Evolutionary conservation across 306 rosid genomes (phyloP), one percentile per base, ranked within the genome.

Genomic region (Dicorynia guianensis): DNA sequence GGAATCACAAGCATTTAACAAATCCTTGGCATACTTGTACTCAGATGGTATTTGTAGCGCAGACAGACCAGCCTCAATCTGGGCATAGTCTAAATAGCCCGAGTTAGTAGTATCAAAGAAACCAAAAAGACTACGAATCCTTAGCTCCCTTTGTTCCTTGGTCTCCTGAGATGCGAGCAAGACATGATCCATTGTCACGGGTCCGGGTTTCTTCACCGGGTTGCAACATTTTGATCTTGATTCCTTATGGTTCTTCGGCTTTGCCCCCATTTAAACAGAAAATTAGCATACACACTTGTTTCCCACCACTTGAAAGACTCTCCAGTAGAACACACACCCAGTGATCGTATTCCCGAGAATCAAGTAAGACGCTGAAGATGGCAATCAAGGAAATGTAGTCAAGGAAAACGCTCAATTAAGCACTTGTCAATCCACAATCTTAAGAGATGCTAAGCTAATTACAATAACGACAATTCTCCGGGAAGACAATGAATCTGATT

Each of bases 141-240:
- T 78, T 8, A 65, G 46, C 36, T 93, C 98, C 72, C 98, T 85
- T 52, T 80, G 88, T 63, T 94, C 98, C 84, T 87, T 88, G 38
- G 97, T 88, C 80, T 94, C 98, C 57, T 89, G 87, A 38, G 93
- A 82, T 12, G 97, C 98, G 7, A 91, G 61, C 34, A 91, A 78
- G 52, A 94, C 98, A 74, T 94, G 98, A 76, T 94, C 98, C 92
- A 91, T 85, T 18, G 96, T 87, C 69, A 87, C 88, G 4, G 97
- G 89, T 18, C 90, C 87, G 36, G 87, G 20, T 46, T 92, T 85
- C 84, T 79, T 90, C 38, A 86, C 90, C 14, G 88, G 88, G 66
- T 83, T 88, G 84, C 90, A 76, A 48, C 90, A 72, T 64, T 72
- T 59, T 5, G 81, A 58, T 80, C 77, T 38, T 25, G 68, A 30